These are phyloP conservation scores for Aureobasidium uvarum DNA, from an alignment of 2,329 filamentous ascomycete species.

Conservation along the genomic window DNA sequence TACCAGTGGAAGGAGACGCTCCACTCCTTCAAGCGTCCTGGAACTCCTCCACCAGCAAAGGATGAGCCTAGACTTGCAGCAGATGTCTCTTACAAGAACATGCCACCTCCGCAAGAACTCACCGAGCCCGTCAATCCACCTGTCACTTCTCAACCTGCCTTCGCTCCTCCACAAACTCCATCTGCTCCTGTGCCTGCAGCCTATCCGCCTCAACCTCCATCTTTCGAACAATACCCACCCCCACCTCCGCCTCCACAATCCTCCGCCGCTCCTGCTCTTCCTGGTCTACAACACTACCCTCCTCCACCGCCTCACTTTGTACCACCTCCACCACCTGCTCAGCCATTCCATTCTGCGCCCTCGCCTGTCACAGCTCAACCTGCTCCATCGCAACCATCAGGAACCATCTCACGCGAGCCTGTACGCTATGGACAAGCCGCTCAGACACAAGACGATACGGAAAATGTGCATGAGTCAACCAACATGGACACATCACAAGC, in stretches of 20 bases:
- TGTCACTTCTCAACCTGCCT: slow-evolving; percentile 34
- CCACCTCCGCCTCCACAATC: slow-evolving; percentile 33
- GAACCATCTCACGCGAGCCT: slow-evolving; percentile 73
- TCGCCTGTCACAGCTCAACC: slow-evolving; percentile 32
- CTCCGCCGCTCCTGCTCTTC: neutral
- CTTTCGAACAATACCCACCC: slow-evolving; percentile 27
- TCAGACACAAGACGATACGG: slow-evolving; percentile 42
- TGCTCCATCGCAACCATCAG: slow-evolving; percentile 42
- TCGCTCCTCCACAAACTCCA: slow-evolving; percentile 30
- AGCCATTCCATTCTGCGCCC: slow-evolving; percentile 23
- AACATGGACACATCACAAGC: slow-evolving; percentile 34
- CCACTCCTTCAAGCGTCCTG: slow-evolving; percentile 65
- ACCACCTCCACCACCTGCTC: slow-evolving; percentile 21
- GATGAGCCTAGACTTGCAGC: slow-evolving; percentile 46
- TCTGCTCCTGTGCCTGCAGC: neutral
- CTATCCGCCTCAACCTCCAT: neutral
- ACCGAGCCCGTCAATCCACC: slow-evolving; percentile 46
- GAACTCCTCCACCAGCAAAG: slow-evolving; percentile 50
- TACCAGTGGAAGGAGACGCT: slow-evolving; percentile 82
- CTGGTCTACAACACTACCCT: slow-evolving; percentile 37
- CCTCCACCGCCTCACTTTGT: slow-evolving; percentile 30
- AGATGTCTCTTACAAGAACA: slow-evolving; percentile 31
- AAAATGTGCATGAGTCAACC: slow-evolving; percentile 30
- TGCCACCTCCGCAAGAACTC: slow-evolving; percentile 25
- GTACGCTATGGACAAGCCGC: slow-evolving; percentile 65